These are phyloP conservation scores for Pythium brassicae DNA, from an alignment of 352 stramenopile species.

Conservation along the genomic window DNA sequence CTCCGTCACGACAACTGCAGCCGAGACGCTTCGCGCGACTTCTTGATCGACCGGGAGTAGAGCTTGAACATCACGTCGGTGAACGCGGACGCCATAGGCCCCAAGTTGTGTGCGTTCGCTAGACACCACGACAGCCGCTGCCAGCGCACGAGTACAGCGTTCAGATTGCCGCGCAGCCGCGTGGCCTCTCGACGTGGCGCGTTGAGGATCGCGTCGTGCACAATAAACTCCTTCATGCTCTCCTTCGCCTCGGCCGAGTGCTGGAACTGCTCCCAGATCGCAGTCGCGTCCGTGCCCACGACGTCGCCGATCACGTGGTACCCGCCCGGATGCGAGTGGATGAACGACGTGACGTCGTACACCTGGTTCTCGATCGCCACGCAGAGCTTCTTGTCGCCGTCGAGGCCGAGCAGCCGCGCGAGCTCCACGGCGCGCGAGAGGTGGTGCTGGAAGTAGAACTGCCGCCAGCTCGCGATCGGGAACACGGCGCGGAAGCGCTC, in stretches of 20 bases:
- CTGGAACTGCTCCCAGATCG: constrained; percentile 67
- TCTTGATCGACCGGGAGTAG: constrained; percentile 17
- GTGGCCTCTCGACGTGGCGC: constrained; percentile 1
- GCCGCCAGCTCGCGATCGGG: constrained; percentile 47
- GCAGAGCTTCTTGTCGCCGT: constrained; percentile 34
- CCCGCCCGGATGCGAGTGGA: constrained; percentile 61
- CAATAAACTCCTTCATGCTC: constrained; percentile 58
- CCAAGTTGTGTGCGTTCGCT: constrained; percentile 46
- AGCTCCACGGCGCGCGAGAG: constrained; percentile 62
- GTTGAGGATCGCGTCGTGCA: constrained; percentile 41
- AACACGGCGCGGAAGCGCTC: constrained; percentile 46
- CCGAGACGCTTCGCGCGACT: constrained; percentile 3
- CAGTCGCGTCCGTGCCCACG: constrained; percentile 59
- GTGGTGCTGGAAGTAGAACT: constrained; percentile 74
- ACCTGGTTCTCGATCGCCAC: constrained; percentile 57
- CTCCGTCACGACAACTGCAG: not conserved
- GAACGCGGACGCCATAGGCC: constrained; percentile 36
- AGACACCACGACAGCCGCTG: constrained; percentile 54
- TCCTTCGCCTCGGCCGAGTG: constrained; percentile 59
- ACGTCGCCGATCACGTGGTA: constrained; percentile 71
- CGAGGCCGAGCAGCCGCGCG: constrained; percentile 36
- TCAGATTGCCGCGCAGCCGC: constrained; percentile 30
- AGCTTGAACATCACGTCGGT: constrained; percentile 35
- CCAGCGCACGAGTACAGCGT: constrained; percentile 32
- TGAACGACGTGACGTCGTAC: constrained; percentile 67